Percentiles rank a stretch among this genome's conserved stretches.
Evolutionary conservation across 2,329 filamentous ascomycete genomes (phyloP).

Genomic region (Dothideomycetes sp.): DNA sequence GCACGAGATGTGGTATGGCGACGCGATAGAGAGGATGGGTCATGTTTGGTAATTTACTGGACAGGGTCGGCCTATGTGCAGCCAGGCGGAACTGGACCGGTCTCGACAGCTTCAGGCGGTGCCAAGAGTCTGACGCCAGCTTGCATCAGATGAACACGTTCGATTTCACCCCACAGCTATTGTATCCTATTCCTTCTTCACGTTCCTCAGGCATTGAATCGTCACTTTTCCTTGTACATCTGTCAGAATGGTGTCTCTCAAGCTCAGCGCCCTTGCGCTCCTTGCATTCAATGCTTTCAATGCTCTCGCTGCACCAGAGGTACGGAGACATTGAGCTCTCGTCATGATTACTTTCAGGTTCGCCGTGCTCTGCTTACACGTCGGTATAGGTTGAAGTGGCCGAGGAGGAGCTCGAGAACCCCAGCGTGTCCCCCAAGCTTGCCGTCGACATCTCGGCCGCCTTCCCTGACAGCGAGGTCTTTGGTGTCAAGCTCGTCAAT

Average conservation of each 20-base stretch:
- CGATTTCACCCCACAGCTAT: not conserved
- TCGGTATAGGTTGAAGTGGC: constrained; percentile 34
- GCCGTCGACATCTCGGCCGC: constrained; percentile 45
- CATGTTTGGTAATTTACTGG: too few relatives aligned
- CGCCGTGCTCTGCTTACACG: not conserved
- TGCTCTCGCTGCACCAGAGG: constrained; percentile 43
- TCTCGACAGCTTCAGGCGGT: too few relatives aligned
- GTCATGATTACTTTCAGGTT: constrained; percentile 5
- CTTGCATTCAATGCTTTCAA: constrained; percentile 58
- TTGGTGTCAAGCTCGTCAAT: constrained; percentile 93
- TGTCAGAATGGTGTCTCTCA: constrained; percentile 57
- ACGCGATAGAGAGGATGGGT: too few relatives aligned
- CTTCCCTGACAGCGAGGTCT: constrained; percentile 64
- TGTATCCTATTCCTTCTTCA: not conserved
- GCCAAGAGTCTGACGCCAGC: constrained; percentile 4
- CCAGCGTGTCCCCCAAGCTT: constrained; percentile 39
- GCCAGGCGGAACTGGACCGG: too few relatives aligned
- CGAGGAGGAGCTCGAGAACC: constrained; percentile 49
- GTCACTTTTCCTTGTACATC: not conserved
- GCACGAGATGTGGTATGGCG: too few relatives aligned
- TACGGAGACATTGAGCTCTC: not conserved
- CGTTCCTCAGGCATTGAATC: not conserved
- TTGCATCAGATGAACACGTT: not conserved
- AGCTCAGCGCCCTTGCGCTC: constrained; percentile 60
- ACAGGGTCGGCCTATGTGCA: not conserved